Conservation (phyloP, 2,329 filamentous ascomycete species). For the Chrysoporthe austroafricana region DNA sequence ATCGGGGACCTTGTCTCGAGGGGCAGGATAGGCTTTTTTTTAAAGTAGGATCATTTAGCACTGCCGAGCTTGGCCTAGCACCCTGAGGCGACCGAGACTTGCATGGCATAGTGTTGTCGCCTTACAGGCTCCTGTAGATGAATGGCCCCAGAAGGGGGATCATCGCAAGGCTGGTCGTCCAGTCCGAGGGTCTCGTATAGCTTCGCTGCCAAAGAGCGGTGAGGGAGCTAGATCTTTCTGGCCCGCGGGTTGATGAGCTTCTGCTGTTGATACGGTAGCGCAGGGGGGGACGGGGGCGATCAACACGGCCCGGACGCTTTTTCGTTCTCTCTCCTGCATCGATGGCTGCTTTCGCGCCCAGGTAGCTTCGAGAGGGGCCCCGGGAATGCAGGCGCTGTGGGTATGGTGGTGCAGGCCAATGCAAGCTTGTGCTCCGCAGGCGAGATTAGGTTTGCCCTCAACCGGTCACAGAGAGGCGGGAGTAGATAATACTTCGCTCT, state of each 20-base stretch:
- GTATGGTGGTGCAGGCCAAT: no score
- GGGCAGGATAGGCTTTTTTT: no score
- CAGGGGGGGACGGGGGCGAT: no score
- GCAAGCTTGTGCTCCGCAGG: no score
- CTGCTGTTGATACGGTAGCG: no score
- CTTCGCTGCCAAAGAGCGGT: not conserved
- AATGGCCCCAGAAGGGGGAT: not conserved
- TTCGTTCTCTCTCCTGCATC: not conserved
- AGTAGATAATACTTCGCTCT: not conserved
- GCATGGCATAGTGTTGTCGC: slow-evolving; percentile 22
- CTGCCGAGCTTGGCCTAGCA: not conserved
- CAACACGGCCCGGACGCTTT: no score
- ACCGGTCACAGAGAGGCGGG: no score
- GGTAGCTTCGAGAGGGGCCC: no score
- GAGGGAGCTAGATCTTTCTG: not conserved
- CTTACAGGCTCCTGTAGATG: slow-evolving; percentile 8
- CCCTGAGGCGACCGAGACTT: slow-evolving; percentile 23
- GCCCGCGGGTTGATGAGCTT: no score
- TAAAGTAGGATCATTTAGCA: not conserved
- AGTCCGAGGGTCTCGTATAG: not conserved
- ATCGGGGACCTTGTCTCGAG: not conserved
- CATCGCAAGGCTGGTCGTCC: slow-evolving; percentile 1
- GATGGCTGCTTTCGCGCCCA: not conserved
- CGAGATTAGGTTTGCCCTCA: no score
- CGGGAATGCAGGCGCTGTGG: no score